phyloP scores from a whole-genome alignment of 2,329 filamentous ascomycete species.

The Amauroascus niger region DNA sequence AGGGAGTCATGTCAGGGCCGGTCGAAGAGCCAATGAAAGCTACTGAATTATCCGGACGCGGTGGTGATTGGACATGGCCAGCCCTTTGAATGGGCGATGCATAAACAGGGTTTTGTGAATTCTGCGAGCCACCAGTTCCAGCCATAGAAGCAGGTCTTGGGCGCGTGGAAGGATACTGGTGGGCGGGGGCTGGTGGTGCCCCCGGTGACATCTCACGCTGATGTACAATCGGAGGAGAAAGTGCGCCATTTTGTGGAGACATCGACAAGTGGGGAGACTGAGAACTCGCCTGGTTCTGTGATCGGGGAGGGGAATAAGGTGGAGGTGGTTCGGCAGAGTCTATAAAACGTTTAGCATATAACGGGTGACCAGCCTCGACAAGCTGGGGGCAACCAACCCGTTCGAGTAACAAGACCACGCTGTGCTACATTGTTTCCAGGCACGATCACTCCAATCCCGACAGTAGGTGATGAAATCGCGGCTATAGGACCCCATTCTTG shows the following conservation, averaged over 20 bases:
- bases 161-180: slow-evolving; percentile 9
- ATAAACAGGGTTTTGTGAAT: background rate
- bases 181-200: background rate
- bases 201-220: slow-evolving; percentile 5
- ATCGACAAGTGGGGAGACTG: slow-evolving; percentile 11
- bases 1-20: background rate
- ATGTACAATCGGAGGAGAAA: slow-evolving; percentile 8
- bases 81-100: background rate
- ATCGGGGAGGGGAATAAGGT: slow-evolving; percentile 17
- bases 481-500: slow-evolving; percentile 41
- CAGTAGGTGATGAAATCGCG: slow-evolving; percentile 11
- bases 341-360: background rate
- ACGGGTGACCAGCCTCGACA: too few species aligned
- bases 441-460: slow-evolving; percentile 10
- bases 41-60: background rate
- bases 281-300: slow-evolving; percentile 5
- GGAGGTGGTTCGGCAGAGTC: slow-evolving; percentile 18
- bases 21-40: background rate
- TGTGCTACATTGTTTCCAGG: background rate
- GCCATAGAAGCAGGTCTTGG: slow-evolving; percentile 14
- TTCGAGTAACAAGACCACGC: background rate
- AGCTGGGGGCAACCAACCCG: background rate
- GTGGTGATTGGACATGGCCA: background rate
- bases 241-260: slow-evolving; percentile 1
- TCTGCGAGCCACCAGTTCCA: background rate